phyloP scores from a whole-genome alignment of 164 flowering plant species.

The Umbilicus rupestris region DNA sequence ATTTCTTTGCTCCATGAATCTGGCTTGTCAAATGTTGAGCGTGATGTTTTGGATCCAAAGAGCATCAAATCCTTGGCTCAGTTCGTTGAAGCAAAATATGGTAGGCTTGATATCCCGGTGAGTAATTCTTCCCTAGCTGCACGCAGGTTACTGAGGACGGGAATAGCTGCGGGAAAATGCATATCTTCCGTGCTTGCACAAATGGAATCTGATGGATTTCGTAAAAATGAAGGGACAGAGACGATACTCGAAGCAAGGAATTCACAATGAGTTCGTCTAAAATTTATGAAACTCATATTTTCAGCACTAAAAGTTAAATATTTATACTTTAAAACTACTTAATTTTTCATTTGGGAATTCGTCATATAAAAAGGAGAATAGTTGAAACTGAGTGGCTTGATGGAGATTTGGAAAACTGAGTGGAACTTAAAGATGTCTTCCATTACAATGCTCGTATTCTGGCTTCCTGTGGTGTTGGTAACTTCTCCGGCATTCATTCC shows the following conservation, averaged over 20 bases:
- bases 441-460: not conserved
- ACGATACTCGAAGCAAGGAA: not conserved
- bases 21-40: constrained; percentile 37
- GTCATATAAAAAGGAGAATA: not conserved
- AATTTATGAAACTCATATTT: no score
- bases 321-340: no score
- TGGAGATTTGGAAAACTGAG: not conserved
- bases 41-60: constrained; percentile 37
- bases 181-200: not conserved
- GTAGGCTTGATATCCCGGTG: constrained; percentile 63
- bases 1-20: constrained; percentile 23
- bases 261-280: no score
- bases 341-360: no score
- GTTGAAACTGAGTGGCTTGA: not conserved
- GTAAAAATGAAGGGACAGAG: not conserved
- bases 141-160: not conserved
- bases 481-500: not conserved
- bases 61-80: constrained; percentile 37
- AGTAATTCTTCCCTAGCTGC: constrained; percentile 1
- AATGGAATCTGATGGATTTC: not conserved
- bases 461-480: not conserved
- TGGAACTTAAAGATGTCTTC: not conserved
- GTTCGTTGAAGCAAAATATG: constrained; percentile 22
- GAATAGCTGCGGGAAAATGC: not conserved
- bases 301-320: no score